phyloP scores from a whole-genome alignment of 495 filamentous ascomycete genomes.

The Trichocladium antarcticum region DNA sequence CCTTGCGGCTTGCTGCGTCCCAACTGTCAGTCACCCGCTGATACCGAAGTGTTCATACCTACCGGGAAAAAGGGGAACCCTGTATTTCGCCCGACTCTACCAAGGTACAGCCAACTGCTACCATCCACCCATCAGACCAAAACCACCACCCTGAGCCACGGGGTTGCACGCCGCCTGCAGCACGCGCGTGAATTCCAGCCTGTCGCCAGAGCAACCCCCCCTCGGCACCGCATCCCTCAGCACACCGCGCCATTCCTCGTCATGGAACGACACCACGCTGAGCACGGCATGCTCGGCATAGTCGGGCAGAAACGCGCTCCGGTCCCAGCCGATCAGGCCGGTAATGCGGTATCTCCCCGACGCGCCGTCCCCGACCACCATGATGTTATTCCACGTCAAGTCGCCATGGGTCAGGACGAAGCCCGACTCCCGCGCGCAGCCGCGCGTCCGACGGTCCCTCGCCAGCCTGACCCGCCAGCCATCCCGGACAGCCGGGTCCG shows the following conservation, averaged over 20 bases:
- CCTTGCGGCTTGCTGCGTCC: no score
- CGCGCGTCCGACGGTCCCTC: no score
- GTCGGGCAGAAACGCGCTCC: slow-evolving; percentile 4
- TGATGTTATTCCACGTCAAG: slow-evolving; percentile 2
- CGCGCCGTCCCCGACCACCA: background rate
- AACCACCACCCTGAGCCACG: no score
- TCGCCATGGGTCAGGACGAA: slow-evolving; percentile 6
- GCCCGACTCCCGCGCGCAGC: no score
- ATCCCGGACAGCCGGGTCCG: no score
- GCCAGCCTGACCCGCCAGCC: no score
- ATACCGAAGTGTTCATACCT: no score
- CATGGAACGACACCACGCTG: slow-evolving; percentile 1
- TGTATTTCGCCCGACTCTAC: no score
- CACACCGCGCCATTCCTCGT: slow-evolving; percentile 4
- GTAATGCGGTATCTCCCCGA: background rate
- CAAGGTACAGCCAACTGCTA: no score
- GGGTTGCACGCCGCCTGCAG: background rate
- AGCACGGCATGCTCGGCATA: slow-evolving; percentile 4
- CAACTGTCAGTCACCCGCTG: no score
- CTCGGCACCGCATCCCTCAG: slow-evolving; percentile 1
- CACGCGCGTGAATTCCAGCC: slow-evolving; percentile 4
- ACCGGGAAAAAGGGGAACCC: no score
- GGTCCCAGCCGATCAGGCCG: slow-evolving; percentile 3
- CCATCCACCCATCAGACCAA: no score
- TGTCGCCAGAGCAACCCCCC: background rate